Evolutionary conservation across 768 basidiomycete genomes (phyloP), one percentile per base, ranked within the genome.

Genomic region (Candolleomyces aberdarensis): DNA sequence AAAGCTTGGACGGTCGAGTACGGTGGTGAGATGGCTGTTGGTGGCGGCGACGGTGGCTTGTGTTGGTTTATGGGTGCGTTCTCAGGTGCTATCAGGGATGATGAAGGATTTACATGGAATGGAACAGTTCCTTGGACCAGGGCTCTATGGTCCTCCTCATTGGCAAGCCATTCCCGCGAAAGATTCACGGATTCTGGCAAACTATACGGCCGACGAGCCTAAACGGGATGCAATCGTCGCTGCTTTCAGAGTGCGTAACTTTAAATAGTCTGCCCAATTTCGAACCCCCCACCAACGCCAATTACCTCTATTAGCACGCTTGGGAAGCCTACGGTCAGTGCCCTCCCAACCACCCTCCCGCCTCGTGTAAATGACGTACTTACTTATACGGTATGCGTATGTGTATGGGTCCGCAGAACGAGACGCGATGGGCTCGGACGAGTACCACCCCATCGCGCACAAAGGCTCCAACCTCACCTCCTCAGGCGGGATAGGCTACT

Each of bases 391-490:
- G n/a, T n/a, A n/a, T n/a, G n/a, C n/a, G n/a, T n/a, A 3, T 58
- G 62, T 20, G 19, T 53, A 5, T 54, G 31, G 48, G 36, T 49
- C 32, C 39, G 5, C 75, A 94, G 94, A 94, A 75, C 77, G 85
- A 50, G 87, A 97, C 70, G 95, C 95, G 1, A 94, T 93, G 85
- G 95, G 95, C 1, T 82, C 82, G 59, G 94, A 97, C 75, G 92
- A 96, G 72, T 97, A 94, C 67, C 93, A 96, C 67, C 95, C 96
- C 0, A 80, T 98, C 22, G 82, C 82, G 56, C 80, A 80, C 53
- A 75, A 74, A 29, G 96, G 96, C 4, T 82, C 84, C 9, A 94
- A 98, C 71, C 79, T 98, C 31, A 89, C 91, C 0, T 65, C 74
- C 5, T 87, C 85, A 1, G 93, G 92, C 41, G 88, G 92, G 14